A percentile compares a stretch with the other conserved stretches of the same genome.
phyloP scores from a whole-genome alignment of 176 grass and related monocot genomes.

The Dendrocalamus sinicus region DNA sequence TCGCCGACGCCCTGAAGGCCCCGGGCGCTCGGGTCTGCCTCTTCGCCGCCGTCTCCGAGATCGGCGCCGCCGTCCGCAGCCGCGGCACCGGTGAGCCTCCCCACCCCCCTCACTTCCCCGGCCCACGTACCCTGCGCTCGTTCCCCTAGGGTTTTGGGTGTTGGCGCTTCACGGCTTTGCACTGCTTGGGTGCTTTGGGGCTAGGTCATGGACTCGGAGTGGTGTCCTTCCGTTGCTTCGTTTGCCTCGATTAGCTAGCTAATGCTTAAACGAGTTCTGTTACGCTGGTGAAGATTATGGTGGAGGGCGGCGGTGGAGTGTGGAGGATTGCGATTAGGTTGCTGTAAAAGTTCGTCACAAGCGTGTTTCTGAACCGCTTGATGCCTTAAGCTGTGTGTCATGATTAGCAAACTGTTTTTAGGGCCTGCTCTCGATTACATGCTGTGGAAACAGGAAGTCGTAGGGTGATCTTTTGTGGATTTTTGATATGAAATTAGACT shows the following conservation, averaged over 20 bases:
- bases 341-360: not conserved
- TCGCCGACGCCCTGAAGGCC: slow-evolving; percentile 50
- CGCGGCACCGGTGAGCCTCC: slow-evolving; percentile 56
- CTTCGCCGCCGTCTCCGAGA: slow-evolving; percentile 49
- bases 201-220: not conserved
- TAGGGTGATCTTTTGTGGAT: not conserved
- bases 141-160: slow-evolving; percentile 21
- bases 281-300: not conserved
- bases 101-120: not conserved
- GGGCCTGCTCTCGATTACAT: not conserved
- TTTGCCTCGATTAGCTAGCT: not conserved
- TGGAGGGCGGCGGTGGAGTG: not conserved
- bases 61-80: slow-evolving; percentile 49
- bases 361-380: not conserved
- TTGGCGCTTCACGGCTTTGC: not conserved
- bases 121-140: no score
- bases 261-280: not conserved
- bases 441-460: not conserved
- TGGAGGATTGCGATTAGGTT: not conserved
- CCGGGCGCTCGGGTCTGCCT: slow-evolving; percentile 41
- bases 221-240: not conserved
- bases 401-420: not conserved
- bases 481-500: slow-evolving; percentile 12
- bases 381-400: not conserved
- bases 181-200: not conserved